These are phyloP conservation scores for Trichophyton equinum DNA, from an alignment of 2,329 filamentous ascomycete species.

Conservation along the genomic window DNA sequence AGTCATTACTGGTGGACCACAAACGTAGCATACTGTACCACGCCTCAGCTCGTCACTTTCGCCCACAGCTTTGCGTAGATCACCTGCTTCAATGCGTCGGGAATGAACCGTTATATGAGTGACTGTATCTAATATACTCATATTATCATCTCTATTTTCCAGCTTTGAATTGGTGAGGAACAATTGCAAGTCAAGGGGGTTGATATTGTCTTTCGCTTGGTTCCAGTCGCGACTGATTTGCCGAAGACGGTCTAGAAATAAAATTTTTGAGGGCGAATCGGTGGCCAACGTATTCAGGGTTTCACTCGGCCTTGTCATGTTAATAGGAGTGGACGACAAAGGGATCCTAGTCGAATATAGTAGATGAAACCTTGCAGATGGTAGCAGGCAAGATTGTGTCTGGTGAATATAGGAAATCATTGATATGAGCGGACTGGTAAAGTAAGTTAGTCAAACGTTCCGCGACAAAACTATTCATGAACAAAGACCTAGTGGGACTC, in stretches of 20 bases:
- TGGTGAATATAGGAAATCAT: conserved; percentile 53
- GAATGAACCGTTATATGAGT: conserved; percentile 18
- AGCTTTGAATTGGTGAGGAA: not conserved
- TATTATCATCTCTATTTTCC: not conserved
- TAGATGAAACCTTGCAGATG: conserved; percentile 41
- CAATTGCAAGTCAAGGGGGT: not conserved
- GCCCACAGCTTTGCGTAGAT: conserved; percentile 25
- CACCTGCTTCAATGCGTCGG: conserved; percentile 25
- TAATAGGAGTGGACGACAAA: not conserved
- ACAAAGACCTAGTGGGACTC: too few species aligned
- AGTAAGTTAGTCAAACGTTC: not conserved
- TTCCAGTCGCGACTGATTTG: conserved; percentile 24
- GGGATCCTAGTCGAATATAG: conserved; percentile 44
- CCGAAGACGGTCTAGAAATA: conserved; percentile 38
- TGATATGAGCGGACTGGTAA: conserved; percentile 52
- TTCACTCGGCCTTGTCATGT: conserved; percentile 5
- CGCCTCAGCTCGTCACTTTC: conserved; percentile 12
- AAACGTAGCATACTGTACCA: conserved; percentile 49
- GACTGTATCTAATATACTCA: not conserved
- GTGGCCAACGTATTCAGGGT: conserved; percentile 13
- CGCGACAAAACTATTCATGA: not conserved
- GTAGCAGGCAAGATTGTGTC: conserved; percentile 20
- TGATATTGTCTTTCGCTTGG: not conserved
- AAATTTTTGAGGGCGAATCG: conserved; percentile 17
- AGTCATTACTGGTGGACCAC: conserved; percentile 56